These are phyloP conservation scores for Euphorbia schlechtendalii DNA, from an alignment of 441 rosid genomes.

Conservation along the genomic window DNA sequence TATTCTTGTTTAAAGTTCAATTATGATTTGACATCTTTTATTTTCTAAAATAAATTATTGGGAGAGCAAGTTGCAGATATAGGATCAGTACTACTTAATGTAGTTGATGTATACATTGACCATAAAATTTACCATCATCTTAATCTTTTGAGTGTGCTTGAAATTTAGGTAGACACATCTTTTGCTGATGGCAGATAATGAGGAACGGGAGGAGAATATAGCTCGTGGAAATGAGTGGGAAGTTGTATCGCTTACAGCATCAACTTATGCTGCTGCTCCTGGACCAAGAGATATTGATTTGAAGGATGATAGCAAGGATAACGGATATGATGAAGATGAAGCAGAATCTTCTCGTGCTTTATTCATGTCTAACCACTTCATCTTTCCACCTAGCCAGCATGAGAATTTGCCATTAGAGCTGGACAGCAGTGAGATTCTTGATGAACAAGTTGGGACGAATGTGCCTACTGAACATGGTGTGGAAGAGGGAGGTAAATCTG, in stretches of 20 bases:
- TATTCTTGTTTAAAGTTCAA: not conserved
- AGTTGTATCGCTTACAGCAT: slow-evolving; percentile 89
- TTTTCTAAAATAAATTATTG: not conserved
- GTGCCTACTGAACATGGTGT: slow-evolving; percentile 24
- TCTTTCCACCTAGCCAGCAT: slow-evolving; percentile 80
- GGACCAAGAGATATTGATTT: slow-evolving; percentile 46
- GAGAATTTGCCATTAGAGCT: slow-evolving; percentile 66
- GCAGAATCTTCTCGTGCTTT: slow-evolving; percentile 59
- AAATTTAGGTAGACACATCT: slow-evolving; percentile 18
- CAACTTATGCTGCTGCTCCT: slow-evolving; percentile 90
- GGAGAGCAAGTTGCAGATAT: not conserved
- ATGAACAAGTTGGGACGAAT: slow-evolving; percentile 38
- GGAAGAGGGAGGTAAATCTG: slow-evolving; percentile 34
- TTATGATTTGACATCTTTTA: not conserved
- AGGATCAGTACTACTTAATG: not conserved
- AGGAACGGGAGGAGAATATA: slow-evolving; percentile 44
- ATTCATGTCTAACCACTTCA: slow-evolving; percentile 78
- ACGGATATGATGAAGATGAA: slow-evolving; percentile 27
- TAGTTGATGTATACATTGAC: not conserved
- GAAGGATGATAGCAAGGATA: slow-evolving; percentile 32
- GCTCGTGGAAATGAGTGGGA: slow-evolving; percentile 90
- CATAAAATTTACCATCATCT: not conserved
- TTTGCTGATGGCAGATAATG: slow-evolving; percentile 55
- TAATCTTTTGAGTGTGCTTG: slow-evolving; percentile 9
- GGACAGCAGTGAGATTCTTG: slow-evolving; percentile 30